phyloP scores from a whole-genome alignment of 768 basidiomycete species.

The Rhodotorula toruloides region DNA sequence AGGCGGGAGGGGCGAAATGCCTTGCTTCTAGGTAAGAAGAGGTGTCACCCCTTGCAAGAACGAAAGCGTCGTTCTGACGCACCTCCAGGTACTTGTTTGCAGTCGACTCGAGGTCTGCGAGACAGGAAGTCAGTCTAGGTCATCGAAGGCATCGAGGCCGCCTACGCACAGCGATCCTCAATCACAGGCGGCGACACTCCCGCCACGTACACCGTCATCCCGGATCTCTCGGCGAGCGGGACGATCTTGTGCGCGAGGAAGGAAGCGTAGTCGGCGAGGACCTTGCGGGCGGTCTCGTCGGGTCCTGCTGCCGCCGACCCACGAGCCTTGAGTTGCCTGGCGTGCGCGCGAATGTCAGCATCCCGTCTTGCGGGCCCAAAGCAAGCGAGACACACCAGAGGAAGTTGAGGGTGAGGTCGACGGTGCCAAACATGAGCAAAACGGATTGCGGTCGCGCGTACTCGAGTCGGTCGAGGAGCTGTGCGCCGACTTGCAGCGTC shows the following conservation, averaged over 20 bases:
- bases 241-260: not conserved
- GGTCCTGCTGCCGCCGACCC: not conserved
- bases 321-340: constrained; percentile 27
- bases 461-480: not conserved
- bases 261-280: not conserved
- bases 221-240: not conserved
- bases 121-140: not conserved
- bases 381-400: constrained; percentile 17
- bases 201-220: constrained; percentile 16
- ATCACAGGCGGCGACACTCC: constrained; percentile 17
- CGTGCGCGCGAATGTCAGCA: not conserved
- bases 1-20: not conserved
- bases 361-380: too few relatives aligned
- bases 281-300: not conserved
- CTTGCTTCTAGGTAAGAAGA: not conserved
- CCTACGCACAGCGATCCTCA: constrained; percentile 27
- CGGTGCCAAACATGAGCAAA: constrained; percentile 11
- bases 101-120: constrained; percentile 19
- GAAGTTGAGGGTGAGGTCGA: constrained; percentile 28
- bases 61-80: not conserved
- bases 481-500: not conserved
- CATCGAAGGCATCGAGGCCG: too few relatives aligned
- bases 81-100: constrained; percentile 23
- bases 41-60: not conserved
- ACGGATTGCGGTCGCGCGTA: not conserved